Evolutionary conservation across 192 early-diverging fungal species (phyloP).

Genomic region (Cladochytrium replicatum): DNA sequence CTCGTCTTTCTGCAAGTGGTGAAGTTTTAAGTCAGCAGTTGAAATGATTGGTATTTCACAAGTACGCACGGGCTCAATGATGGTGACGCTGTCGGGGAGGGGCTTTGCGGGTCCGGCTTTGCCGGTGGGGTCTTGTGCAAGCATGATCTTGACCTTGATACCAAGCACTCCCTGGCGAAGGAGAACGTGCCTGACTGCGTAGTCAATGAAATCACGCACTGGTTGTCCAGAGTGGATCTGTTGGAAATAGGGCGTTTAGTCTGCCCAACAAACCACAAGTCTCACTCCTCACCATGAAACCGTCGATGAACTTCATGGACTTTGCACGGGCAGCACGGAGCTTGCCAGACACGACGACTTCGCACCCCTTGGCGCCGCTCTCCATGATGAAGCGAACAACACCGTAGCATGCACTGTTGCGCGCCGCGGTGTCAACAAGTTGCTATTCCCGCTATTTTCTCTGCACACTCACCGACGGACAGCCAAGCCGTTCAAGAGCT

Average conservation of each 20-base stretch:
- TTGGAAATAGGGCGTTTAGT: neutral
- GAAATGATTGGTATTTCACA: slow-evolving; percentile 1
- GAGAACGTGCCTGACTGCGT: slow-evolving; percentile 92
- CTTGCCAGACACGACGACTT: slow-evolving; percentile 98
- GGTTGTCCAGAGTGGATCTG: slow-evolving; percentile 97
- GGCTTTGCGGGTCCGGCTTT: slow-evolving; percentile 89
- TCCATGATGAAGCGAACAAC: slow-evolving; percentile 99
- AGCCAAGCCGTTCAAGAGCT: slow-evolving; percentile 92
- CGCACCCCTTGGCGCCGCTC: slow-evolving; percentile 98
- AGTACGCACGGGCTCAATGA: slow-evolving; percentile 42
- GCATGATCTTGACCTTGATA: slow-evolving; percentile 99
- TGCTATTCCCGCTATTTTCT: neutral
- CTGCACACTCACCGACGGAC: slow-evolving; percentile 59
- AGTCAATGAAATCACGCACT: slow-evolving; percentile 90
- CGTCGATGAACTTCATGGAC: slow-evolving; percentile 99
- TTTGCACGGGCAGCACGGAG: slow-evolving; percentile 99
- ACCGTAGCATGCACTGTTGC: slow-evolving; percentile 83
- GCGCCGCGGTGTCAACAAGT: neutral
- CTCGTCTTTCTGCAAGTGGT: slow-evolving; percentile 89
- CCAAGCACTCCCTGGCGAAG: slow-evolving; percentile 98
- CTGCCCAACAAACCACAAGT: slow-evolving; percentile 3
- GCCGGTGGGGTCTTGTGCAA: slow-evolving; percentile 86
- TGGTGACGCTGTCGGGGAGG: slow-evolving; percentile 92
- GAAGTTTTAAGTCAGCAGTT: slow-evolving; percentile 21
- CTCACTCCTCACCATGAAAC: slow-evolving; percentile 71